Evolutionary conservation across 371 early-diverging fungal species (phyloP), one percentile per base, ranked within the genome.

Genomic region (Mortierella sp.): DNA sequence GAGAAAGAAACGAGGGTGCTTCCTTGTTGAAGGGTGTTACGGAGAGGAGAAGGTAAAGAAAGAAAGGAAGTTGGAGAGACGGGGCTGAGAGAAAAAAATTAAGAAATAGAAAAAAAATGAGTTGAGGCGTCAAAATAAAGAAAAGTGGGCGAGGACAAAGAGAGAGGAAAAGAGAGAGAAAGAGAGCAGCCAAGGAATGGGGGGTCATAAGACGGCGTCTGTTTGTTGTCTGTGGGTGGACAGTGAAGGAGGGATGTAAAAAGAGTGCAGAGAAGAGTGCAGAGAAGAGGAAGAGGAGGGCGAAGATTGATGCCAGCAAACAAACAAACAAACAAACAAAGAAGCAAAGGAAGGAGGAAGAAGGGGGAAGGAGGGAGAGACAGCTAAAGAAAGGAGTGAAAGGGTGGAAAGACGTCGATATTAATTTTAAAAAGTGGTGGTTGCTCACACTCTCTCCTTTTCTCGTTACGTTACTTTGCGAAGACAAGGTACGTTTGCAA

Each of bases 81-180:
- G 65, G 38, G 65, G 65, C 65, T 65, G 65, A 65, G 65, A 60
- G 65, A 65, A 38, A 60, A 60, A 60, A 31, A 31, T 28, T 16
- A 28, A 13, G 60, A 14, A 60, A n/a, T 10, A 26, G 26, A 54
- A 54, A 24, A 54, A 24, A n/a, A n/a, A n/a, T 26, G 21, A 26
- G 58, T 10, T 13, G 26, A 5, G 42, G 42, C 42, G 28, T 26
- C 26, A 0, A 57, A 57, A n/a, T 13, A 28, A 31, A 3, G 26
- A 60, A 60, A 31, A 60, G 60, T 60, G 14, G 31, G 60, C 60
- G 60, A 60, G 60, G 60, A 31, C 19, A 48, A 48, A 8, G 31
- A 28, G 60, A 60, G 58, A 48, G 48, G 45, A 45, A 45, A 45
- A 48, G 42, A 1, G 42, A 3, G 1, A 38, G 42, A 3, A 5